Base-by-base conservation (phyloP, 768 basidiomycete genomes). In the Agrocybe praecox region DNA sequence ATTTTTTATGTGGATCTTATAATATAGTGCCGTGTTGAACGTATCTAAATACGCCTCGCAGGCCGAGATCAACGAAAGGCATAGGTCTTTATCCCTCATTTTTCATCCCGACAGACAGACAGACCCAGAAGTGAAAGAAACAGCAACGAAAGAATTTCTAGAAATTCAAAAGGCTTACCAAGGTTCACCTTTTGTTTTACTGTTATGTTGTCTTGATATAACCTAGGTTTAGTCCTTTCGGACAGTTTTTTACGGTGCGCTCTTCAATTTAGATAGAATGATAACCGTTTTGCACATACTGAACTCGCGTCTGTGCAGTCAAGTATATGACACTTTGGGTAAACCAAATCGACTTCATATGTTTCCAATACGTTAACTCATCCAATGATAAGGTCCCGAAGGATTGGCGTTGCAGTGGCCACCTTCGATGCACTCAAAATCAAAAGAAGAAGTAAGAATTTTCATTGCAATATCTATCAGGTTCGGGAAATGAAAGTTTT, bases 101-200 rank as follows among this genome's bases (percentile, higher is more conserved):
- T 92, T 90, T 60, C 93, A 96, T 63, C 93, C 93, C 0, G 93
- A 96, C 79, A 89, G 88, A 66, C 90, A 94, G 57, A 80, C 76
- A 19, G 83, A 85, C 65, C 80, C 83, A 51, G 68, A 69, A 17
- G 71, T 78, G 57, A 85, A 82, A 65, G 78, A 73, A 48, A 78
- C 82, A 1, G 91, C 93, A 0, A 81, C 85, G 22, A 76, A 79
- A 29, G 82, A 81, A 49, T 94, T 94, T 60, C 77, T 88, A 17
- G 84, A 88, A 67, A 80, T 95, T 19, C 90, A 93, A 61, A 88
- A 87, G 61, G 92, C 93, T 12, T 94, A 94, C 67, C 86, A 94
- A 81, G 83, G 89, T 87, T 63, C 51, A 76, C 57, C 36, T 19
- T 51, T 36, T 11, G 46, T 36, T 55, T 56, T 42, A 26, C 46